Base-by-base conservation (phyloP, 2,329 filamentous ascomycete genomes). In the Falciphora oryzae region DNA sequence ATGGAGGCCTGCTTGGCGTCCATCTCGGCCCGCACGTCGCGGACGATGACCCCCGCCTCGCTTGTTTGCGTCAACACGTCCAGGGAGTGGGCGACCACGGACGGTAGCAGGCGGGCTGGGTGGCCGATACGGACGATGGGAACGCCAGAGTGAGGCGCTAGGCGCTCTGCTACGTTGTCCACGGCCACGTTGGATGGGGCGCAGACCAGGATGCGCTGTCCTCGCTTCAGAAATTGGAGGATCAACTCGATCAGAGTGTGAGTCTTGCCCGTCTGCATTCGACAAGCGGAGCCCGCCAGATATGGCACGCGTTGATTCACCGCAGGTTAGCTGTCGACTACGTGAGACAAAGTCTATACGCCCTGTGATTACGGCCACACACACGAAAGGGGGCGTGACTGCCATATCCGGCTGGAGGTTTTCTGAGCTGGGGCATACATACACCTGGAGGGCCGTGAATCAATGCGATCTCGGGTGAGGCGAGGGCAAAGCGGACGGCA, bases 121-220 rank as follows among this genome's bases (percentile, higher is more conserved):
- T 99, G 95, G 1, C 95, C 95, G 0, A 99, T 85, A 1, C 95
- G 89, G 50, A 98, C 85, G 71, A 98, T 92, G 0, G 92, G 89
- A 1, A 97, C 83, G 71, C 92, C 93, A 10, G 44, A 53, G 75
- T 93, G 90, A 0, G 91, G 87, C 2, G 93, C 87, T 1, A 98
- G 84, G 10, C 95, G 88, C 77, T 99, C 95, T 11, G 97, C 93
- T 65, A 99, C 96, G 73, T 99, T 99, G 82, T 99, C 95, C 1
- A 99, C 95, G 0, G 92, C 95, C 70, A 99, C 93, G 74, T 99
- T 99, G 35, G 92, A 97, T 0, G 95, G 95, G 0, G 94, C 95
- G 71, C 95, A 98, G n/a, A 98, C 94, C 1, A 98, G 82, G 14
- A 98, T 81, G 1, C 93, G 86, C 64, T 89, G 83, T 44, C 87